These are phyloP conservation scores for Arthrinium puccinioides DNA, from an alignment of 2,329 filamentous ascomycete species.

Conservation along the genomic window DNA sequence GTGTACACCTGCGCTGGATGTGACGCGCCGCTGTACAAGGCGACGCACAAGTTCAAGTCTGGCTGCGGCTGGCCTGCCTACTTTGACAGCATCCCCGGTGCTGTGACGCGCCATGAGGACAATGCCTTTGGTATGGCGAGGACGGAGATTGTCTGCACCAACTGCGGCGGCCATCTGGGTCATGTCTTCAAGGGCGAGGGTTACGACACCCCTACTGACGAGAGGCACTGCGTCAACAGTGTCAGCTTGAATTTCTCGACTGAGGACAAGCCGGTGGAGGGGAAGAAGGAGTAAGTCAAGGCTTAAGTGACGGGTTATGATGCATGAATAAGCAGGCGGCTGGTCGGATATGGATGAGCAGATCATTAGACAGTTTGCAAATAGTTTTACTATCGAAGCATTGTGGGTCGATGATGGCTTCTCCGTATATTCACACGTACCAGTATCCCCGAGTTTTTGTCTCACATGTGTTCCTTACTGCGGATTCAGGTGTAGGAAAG, in stretches of 20 bases:
- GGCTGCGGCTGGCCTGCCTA: conserved; percentile 98
- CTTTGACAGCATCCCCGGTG: conserved; percentile 89
- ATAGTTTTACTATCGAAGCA: neutral
- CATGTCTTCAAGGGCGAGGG: conserved; percentile 91
- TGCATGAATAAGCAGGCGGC: neutral
- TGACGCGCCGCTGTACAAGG: conserved; percentile 82
- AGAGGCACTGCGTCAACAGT: conserved; percentile 96
- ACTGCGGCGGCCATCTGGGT: conserved; percentile 87
- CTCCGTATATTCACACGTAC: too few species aligned
- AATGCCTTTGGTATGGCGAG: conserved; percentile 70
- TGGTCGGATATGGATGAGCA: neutral
- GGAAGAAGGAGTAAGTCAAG: conserved; percentile 13
- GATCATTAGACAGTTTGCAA: neutral
- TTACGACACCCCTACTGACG: conserved; percentile 78
- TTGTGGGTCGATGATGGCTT: too few species aligned
- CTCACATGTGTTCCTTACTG: neutral
- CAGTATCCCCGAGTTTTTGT: too few species aligned
- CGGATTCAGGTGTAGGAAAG: too few species aligned
- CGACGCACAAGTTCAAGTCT: conserved; percentile 89
- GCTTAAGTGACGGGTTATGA: neutral
- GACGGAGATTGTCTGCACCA: conserved; percentile 89
- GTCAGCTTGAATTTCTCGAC: conserved; percentile 76
- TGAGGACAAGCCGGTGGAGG: conserved; percentile 48
- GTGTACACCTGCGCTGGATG: conserved; percentile 87
- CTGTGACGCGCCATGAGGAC: conserved; percentile 78